phyloP scores from a whole-genome alignment of 164 flowering plant genomes.

The Malania oleifera region DNA sequence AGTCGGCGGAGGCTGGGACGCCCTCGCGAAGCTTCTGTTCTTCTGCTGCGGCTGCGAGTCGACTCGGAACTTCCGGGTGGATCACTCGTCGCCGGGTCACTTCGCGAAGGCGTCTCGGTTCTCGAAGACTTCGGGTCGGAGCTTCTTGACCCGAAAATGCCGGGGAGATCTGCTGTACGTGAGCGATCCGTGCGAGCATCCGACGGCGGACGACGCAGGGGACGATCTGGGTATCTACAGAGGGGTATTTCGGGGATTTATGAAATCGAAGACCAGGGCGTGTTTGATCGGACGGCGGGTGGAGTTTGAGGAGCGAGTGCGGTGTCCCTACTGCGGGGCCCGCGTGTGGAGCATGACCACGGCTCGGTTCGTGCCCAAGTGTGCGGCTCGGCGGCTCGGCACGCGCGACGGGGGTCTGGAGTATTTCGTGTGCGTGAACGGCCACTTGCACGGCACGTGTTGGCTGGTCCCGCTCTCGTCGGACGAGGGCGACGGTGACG shows the following conservation, averaged over 20 bases:
- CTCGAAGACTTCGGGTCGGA: slow-evolving; percentile 88
- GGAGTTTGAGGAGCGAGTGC: slow-evolving; percentile 42
- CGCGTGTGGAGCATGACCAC: slow-evolving; percentile 93
- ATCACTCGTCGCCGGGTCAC: slow-evolving; percentile 49
- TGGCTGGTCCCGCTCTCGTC: slow-evolving; percentile 68
- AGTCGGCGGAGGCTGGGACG: slow-evolving; percentile 62
- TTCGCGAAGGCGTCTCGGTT: slow-evolving; percentile 52
- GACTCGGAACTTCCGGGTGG: slow-evolving; percentile 39
- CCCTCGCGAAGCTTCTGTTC: slow-evolving; percentile 74
- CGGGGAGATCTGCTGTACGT: slow-evolving; percentile 63
- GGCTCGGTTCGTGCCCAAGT: slow-evolving; percentile 63
- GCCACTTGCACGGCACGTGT: slow-evolving; percentile 86
- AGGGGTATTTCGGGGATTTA: slow-evolving; percentile 70
- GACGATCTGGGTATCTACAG: slow-evolving; percentile 71
- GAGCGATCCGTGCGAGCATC: slow-evolving; percentile 89
- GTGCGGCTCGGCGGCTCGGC: slow-evolving; percentile 73
- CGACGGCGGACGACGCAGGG: slow-evolving; percentile 27
- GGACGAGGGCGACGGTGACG: slow-evolving; percentile 33
- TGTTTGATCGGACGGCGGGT: slow-evolving; percentile 46
- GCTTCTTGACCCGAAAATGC: slow-evolving; percentile 54
- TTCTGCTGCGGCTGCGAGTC: slow-evolving; percentile 72
- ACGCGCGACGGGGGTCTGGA: slow-evolving; percentile 57
- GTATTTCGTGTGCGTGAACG: slow-evolving; percentile 84
- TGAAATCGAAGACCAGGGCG: slow-evolving; percentile 53
- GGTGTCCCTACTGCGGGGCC: slow-evolving; percentile 81